Percentiles rank a stretch among this genome's conserved stretches.
Evolutionary conservation across 1,284 basidiomycete genomes (phyloP).

Genomic region (Coniferiporia weirii): DNA sequence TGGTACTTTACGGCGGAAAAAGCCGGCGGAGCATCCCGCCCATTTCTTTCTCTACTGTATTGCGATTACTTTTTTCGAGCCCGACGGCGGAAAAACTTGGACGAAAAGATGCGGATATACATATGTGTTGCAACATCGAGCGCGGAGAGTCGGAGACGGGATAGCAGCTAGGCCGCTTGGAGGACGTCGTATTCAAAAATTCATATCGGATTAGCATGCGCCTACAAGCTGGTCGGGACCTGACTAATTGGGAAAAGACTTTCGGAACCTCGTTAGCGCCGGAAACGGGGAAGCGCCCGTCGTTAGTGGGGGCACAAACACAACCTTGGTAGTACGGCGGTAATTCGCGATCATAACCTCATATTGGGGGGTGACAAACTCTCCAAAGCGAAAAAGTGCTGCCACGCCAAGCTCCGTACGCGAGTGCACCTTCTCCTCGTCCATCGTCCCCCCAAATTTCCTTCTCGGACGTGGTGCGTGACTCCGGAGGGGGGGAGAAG

Average conservation of each 20-base stretch:
- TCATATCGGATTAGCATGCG: conserved; percentile 18
- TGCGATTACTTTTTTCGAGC: not conserved
- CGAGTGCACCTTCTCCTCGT: too few species aligned
- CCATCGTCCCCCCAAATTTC: too few species aligned
- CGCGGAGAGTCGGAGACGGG: not conserved
- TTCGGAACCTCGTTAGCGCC: not conserved
- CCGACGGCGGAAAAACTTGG: not conserved
- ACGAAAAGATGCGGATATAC: not conserved
- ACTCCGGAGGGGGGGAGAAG: too few species aligned
- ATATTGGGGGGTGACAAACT: too few species aligned
- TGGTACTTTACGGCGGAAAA: too few species aligned
- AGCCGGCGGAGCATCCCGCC: too few species aligned
- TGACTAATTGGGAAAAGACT: conserved; percentile 9
- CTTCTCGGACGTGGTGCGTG: too few species aligned
- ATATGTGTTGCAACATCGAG: not conserved
- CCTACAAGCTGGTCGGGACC: conserved; percentile 4
- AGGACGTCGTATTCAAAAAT: not conserved
- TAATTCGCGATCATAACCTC: too few species aligned
- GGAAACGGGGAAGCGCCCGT: not conserved
- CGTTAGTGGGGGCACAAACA: too few species aligned
- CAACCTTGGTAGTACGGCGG: too few species aligned
- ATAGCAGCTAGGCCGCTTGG: not conserved
- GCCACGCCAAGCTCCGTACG: too few species aligned
- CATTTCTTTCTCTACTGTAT: not conserved
- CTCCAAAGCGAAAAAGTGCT: too few species aligned